Conservation (phyloP, 2,329 filamentous ascomycete species). For the Nemania sp. region DNA sequence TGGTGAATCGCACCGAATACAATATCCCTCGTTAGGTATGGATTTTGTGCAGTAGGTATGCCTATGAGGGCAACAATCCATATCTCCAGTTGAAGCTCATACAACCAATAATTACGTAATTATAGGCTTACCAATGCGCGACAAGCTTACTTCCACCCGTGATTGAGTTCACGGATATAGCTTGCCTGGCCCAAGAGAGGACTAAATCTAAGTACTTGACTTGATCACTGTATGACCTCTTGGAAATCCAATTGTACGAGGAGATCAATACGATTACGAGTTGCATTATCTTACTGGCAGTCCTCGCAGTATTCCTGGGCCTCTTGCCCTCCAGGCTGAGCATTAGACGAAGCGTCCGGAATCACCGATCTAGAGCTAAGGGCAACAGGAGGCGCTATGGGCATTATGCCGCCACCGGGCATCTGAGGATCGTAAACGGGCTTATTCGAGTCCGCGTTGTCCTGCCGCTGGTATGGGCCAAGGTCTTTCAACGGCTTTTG, state of each 20-base stretch:
- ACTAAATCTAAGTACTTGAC: not conserved
- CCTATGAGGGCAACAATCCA: no score
- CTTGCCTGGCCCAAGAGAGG: not conserved
- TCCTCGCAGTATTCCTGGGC: slow-evolving; percentile 41
- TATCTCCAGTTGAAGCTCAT: no score
- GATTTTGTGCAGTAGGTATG: no score
- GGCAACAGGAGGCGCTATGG: slow-evolving; percentile 4
- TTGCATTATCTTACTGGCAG: slow-evolving; percentile 36
- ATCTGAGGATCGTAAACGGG: slow-evolving; percentile 10
- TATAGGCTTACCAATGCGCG: no score
- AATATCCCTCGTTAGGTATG: no score
- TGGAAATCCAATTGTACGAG: not conserved
- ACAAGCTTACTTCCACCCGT: no score
- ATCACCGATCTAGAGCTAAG: not conserved
- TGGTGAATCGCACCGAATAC: no score
- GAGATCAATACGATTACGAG: not conserved
- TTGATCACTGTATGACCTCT: not conserved
- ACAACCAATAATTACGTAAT: no score
- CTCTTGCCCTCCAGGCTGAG: not conserved
- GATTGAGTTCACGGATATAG: no score
- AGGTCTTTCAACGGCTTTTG: not conserved
- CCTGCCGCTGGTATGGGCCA: not conserved
- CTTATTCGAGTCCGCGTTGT: not conserved
- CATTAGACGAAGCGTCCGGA: slow-evolving; percentile 1
- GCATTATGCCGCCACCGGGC: slow-evolving; percentile 15